Evolutionary conservation across 2,329 filamentous ascomycete genomes (phyloP), one percentile per base, ranked within the genome.

Genomic region (Didymella glomerata): DNA sequence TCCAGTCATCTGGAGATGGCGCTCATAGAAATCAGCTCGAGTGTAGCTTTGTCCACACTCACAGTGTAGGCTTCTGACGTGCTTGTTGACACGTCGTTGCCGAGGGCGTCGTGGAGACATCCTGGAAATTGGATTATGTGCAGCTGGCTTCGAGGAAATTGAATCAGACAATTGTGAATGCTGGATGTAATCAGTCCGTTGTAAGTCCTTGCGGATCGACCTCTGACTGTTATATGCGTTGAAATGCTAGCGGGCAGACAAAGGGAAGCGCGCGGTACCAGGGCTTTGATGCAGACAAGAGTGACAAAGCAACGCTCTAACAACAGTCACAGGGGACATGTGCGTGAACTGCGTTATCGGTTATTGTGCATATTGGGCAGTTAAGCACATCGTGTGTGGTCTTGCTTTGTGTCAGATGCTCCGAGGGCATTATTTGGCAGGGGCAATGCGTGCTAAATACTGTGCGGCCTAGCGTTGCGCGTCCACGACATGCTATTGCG

Each of bases 41-140:
- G 46, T 49, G 18, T 49, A 49, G 2, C 46, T 36, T 14, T 27
- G 13, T 4, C 30, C 40, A 38, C 53, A 55, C 16, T 38, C 40
- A 11, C 53, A 55, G 9, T 55, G 53, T 24, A 55, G 18, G n/a
- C 46, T 36, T 18, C 42, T 55, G n/a, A 28, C 22, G 24, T 55
- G 27, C 20, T 45, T 49, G n/a, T 49, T 49, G n/a, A 49, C 30
- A 30, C 53, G 53, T 7, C 38, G 38, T 28, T 36, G 28, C 8
- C 25, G 32, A 9, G 27, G 4, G n/a, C 38, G 25, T 16, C 36
- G 18, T 5, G 36, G 52, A 27, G 52, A 42, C 52, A 54, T 54
- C 22, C 13, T 40, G 8, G 2, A 40, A 20, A 25, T 4, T 0
- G 2, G 20, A 14, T 11, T 42, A 25, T 25, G 10, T 24, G 20